Evolutionary conservation across 2,329 filamentous ascomycete species (phyloP).

Genomic region (Blastomyces silverae): DNA sequence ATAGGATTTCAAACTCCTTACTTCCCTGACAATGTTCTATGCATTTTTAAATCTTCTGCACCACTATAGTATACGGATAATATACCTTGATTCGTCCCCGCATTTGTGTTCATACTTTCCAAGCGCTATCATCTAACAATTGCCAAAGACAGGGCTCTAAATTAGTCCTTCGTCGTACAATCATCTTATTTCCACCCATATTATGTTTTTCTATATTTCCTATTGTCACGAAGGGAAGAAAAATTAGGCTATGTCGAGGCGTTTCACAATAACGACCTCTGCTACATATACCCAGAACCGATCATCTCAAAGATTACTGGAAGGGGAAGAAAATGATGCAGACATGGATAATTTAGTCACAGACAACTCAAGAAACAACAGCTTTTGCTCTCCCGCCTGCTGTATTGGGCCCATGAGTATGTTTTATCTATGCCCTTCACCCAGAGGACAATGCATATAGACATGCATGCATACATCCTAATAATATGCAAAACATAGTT

Average conservation of each 20-base stretch:
- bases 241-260: not conserved
- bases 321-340: not conserved
- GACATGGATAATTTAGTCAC: not conserved
- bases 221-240: not conserved
- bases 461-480: not conserved
- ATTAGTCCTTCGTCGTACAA: not conserved
- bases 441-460: not conserved
- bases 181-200: not conserved
- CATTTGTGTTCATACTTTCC: not conserved
- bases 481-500: slow-evolving; percentile 2
- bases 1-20: slow-evolving; percentile 26
- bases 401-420: not conserved
- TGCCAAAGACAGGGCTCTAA: not conserved
- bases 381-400: not conserved
- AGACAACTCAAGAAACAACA: not conserved
- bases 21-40: not conserved
- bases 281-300: not conserved
- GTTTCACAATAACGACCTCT: slow-evolving; percentile 5
- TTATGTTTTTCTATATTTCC: not conserved
- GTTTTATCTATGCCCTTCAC: not conserved
- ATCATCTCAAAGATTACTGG: not conserved
- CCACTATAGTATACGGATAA: not conserved
- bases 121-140: not conserved
- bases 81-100: slow-evolving; percentile 11
- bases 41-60: not conserved